phyloP scores from a whole-genome alignment of 2,329 filamentous ascomycete species.

The Rhynchosporium graminicola region DNA sequence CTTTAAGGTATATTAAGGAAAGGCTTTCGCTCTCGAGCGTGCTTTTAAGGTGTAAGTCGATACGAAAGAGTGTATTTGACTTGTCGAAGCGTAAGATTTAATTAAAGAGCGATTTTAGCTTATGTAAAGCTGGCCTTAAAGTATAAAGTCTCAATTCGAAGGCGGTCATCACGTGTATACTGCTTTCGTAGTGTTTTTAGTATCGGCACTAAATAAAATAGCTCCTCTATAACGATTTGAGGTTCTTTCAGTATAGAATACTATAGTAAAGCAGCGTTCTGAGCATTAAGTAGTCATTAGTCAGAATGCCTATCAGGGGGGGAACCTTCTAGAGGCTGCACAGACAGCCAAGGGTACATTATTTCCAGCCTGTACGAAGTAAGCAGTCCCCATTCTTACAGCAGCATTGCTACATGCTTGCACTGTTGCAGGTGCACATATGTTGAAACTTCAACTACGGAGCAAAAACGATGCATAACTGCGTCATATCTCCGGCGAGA shows the following conservation, averaged over 20 bases:
- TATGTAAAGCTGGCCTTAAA: neutral
- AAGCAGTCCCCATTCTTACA: neutral
- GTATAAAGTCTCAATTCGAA: neutral
- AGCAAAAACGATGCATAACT: constrained; percentile 1
- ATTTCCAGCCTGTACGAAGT: too few relatives aligned
- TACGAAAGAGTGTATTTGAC: neutral
- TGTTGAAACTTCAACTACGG: constrained; percentile 2
- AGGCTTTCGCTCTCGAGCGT: neutral
- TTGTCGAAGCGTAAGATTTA: neutral
- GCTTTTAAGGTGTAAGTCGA: neutral
- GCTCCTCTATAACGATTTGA: too few relatives aligned
- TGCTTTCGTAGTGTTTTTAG: too few relatives aligned
- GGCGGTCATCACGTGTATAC: too few relatives aligned
- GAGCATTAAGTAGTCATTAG: too few relatives aligned
- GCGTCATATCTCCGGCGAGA: constrained; percentile 9
- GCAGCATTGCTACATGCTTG: neutral
- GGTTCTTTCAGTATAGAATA: too few relatives aligned
- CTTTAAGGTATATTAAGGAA: neutral
- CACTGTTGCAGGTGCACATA: neutral
- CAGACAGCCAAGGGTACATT: too few relatives aligned
- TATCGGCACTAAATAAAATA: too few relatives aligned
- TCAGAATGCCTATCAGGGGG: too few relatives aligned
- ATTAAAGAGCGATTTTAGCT: neutral
- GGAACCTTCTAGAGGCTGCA: too few relatives aligned
- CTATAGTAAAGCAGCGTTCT: too few relatives aligned